Conservation (phyloP, 2,329 filamentous ascomycete species). For the Alternaria conjuncta region DNA sequence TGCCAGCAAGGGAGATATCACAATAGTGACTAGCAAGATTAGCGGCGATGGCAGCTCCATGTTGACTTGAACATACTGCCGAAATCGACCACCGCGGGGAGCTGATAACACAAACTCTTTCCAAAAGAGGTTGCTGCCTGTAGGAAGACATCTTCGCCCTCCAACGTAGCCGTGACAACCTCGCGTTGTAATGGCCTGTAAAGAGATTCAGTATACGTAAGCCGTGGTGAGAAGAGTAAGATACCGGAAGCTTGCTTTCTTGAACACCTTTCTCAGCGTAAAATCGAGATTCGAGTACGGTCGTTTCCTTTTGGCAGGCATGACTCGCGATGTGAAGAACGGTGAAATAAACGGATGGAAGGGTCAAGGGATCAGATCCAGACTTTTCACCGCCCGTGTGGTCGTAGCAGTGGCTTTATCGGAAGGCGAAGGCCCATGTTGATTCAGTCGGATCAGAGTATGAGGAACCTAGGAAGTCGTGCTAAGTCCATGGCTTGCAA, state of each 20-base stretch:
- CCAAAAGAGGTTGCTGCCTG: conserved; percentile 92
- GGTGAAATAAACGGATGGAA: neutral
- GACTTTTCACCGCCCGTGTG: neutral
- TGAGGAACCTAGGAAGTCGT: neutral
- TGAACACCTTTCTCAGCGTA: conserved; percentile 75
- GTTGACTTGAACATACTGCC: conserved; percentile 68
- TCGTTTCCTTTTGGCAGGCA: conserved; percentile 41
- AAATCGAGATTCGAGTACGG: conserved; percentile 69
- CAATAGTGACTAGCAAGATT: conserved; percentile 73
- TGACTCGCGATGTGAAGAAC: conserved; percentile 15
- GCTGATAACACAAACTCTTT: conserved; percentile 91
- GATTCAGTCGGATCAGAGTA: neutral
- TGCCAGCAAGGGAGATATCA: conserved; percentile 86
- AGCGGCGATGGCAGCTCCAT: conserved; percentile 7
- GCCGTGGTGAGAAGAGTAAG: no score
- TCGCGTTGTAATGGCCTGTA: conserved; percentile 83
- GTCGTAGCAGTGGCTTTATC: neutral
- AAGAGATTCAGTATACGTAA: no score
- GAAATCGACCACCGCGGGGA: conserved; percentile 85
- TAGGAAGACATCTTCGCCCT: conserved; percentile 88
- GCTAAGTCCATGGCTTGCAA: neutral
- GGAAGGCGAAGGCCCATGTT: conserved; percentile 6
- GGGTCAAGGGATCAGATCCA: neutral
- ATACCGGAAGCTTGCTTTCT: conserved; percentile 75
- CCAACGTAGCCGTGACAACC: conserved; percentile 81